These are phyloP conservation scores for Powellomyces hirtus DNA, from an alignment of 192 early-diverging fungal genomes.

Conservation along the genomic window DNA sequence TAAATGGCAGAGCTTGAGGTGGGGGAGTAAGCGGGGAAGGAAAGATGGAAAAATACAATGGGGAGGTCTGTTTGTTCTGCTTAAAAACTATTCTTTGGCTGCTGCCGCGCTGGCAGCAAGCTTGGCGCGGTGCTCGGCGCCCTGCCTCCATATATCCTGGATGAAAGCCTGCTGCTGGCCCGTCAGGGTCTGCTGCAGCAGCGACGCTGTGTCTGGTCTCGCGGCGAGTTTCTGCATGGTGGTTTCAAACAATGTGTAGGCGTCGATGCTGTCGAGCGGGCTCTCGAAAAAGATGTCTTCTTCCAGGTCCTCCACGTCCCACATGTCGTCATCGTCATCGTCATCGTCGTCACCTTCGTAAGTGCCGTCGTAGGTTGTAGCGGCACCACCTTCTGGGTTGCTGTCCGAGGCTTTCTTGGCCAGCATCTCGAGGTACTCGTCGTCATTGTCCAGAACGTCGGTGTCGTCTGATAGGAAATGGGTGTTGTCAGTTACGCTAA, in stretches of 20 bases:
- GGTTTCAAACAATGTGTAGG: conserved; percentile 20
- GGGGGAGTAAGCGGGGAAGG: background rate
- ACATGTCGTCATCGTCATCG: conserved; percentile 55
- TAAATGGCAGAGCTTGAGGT: too few relatives aligned
- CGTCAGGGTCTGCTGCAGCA: conserved; percentile 3
- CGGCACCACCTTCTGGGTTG: background rate
- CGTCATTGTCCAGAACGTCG: conserved; percentile 62
- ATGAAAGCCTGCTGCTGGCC: background rate
- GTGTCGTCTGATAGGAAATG: conserved; percentile 33
- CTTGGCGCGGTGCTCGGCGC: background rate
- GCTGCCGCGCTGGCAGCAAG: too few relatives aligned
- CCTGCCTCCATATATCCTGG: background rate
- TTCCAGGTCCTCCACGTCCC: conserved; percentile 48
- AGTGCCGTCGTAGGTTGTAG: background rate
- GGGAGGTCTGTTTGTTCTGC: too few relatives aligned
- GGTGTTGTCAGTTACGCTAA: background rate
- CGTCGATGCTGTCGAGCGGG: conserved; percentile 35
- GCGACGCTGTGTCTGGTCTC: conserved; percentile 1
- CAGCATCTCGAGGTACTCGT: conserved; percentile 60
- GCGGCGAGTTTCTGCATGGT: conserved; percentile 11
- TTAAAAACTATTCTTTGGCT: too few relatives aligned
- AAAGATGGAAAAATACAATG: background rate
- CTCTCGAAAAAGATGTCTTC: conserved; percentile 36
- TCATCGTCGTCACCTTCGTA: conserved; percentile 30
- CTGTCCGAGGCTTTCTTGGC: conserved; percentile 47